These are phyloP conservation scores for Mucor saturninus DNA, from an alignment of 371 early-diverging fungal species.

Conservation along the genomic window DNA sequence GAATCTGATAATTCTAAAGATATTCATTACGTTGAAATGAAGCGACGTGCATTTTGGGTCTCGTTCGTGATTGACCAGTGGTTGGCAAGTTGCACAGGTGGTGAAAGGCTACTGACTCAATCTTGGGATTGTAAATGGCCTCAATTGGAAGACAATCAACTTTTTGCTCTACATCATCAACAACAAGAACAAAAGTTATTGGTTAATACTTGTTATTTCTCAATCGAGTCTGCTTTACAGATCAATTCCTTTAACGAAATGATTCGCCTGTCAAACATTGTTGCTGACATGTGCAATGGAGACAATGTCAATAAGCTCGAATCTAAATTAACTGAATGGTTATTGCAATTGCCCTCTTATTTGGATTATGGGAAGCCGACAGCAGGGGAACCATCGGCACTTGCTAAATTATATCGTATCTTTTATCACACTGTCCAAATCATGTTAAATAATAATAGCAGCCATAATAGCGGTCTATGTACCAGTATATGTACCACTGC, in stretches of 20 bases:
- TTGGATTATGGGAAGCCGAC: slow-evolving; percentile 36
- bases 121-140: slow-evolving; percentile 38
- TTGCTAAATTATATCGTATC: slow-evolving; percentile 44
- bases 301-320: slow-evolving; percentile 7
- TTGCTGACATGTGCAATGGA: slow-evolving; percentile 27
- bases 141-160: slow-evolving; percentile 45
- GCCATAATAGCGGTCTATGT: neutral
- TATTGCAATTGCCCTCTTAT: slow-evolving; percentile 42
- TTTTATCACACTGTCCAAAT: slow-evolving; percentile 53
- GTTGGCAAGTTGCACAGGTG: slow-evolving; percentile 34
- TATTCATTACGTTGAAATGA: slow-evolving; percentile 35
- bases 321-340: slow-evolving; percentile 42
- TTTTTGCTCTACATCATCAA: slow-evolving; percentile 21
- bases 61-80: slow-evolving; percentile 47
- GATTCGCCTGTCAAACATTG: slow-evolving; percentile 40
- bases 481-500: slow-evolving; percentile 39
- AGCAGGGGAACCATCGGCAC: slow-evolving; percentile 31
- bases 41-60: slow-evolving; percentile 48
- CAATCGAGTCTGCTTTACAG: slow-evolving; percentile 33
- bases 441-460: slow-evolving; percentile 22
- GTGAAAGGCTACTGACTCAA: slow-evolving; percentile 9
- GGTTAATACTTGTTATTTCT: neutral
- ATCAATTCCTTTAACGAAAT: slow-evolving; percentile 41
- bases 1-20: slow-evolving; percentile 19
- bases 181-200: neutral